These are phyloP conservation scores for Botrytis hyacinthi DNA, from an alignment of 2,329 filamentous ascomycete species.

Conservation along the genomic window DNA sequence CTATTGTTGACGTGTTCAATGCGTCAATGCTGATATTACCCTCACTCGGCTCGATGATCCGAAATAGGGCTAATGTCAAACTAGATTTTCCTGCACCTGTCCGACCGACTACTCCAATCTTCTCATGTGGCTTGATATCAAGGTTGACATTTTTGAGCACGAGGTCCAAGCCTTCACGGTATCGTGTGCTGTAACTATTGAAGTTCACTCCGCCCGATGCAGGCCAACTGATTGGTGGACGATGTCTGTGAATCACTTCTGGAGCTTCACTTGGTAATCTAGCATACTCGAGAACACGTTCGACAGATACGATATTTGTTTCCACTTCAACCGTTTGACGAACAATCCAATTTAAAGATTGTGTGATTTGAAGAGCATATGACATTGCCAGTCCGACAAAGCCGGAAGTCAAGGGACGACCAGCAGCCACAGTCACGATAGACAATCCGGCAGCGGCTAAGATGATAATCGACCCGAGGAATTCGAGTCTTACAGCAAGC, in stretches of 20 bases:
- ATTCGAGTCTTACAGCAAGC: slow-evolving; percentile 92
- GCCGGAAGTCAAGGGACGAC: slow-evolving; percentile 64
- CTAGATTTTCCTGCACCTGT: slow-evolving; percentile 97
- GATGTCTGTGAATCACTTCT: slow-evolving; percentile 84
- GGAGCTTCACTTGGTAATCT: slow-evolving; percentile 88
- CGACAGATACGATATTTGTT: slow-evolving; percentile 99
- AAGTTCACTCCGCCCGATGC: slow-evolving; percentile 85
- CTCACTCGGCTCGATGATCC: slow-evolving; percentile 83
- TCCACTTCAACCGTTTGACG: slow-evolving; percentile 99
- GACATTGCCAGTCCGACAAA: slow-evolving; percentile 93
- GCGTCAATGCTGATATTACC: slow-evolving; percentile 88
- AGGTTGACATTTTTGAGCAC: slow-evolving; percentile 91
- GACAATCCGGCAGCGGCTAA: slow-evolving; percentile 79
- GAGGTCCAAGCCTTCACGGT: slow-evolving; percentile 83
- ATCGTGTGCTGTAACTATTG: slow-evolving; percentile 90
- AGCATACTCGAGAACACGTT: slow-evolving; percentile 95
- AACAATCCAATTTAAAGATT: slow-evolving; percentile 98
- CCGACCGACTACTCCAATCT: slow-evolving; percentile 94
- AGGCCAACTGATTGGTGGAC: slow-evolving; percentile 89
- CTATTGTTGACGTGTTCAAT: slow-evolving; percentile 86
- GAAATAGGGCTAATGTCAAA: slow-evolving; percentile 86
- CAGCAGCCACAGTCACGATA: slow-evolving; percentile 73
- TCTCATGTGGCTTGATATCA: slow-evolving; percentile 92
- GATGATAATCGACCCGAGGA: slow-evolving; percentile 93
- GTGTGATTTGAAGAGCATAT: slow-evolving; percentile 94